Evolutionary conservation across 306 rosid species (phyloP).

Genomic region (Senna siamea): DNA sequence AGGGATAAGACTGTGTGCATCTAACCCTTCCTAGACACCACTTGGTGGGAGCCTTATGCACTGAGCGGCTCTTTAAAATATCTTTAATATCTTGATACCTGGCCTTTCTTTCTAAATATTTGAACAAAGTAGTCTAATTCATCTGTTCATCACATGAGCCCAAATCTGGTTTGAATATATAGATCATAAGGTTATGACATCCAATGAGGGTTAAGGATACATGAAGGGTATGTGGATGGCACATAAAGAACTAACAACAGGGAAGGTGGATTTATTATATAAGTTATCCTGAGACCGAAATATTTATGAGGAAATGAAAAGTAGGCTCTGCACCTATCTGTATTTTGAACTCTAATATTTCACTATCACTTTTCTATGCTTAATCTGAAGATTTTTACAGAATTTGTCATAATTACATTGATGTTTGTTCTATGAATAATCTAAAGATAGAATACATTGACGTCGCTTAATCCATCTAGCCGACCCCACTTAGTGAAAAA

Average conservation of each 20-base stretch:
- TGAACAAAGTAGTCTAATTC: neutral
- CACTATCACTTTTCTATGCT: neutral
- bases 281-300: neutral
- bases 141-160: neutral
- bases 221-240: neutral
- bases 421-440: slow-evolving; percentile 24
- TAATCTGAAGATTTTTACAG: neutral
- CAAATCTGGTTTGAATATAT: neutral
- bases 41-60: no score
- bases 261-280: neutral
- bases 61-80: neutral
- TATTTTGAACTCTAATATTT: neutral
- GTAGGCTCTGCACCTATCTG: neutral
- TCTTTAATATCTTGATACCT: neutral
- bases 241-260: neutral
- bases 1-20: no score
- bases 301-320: neutral
- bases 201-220: neutral
- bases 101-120: neutral
- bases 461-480: no score
- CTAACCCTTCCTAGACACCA: no score
- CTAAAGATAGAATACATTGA: no score
- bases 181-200: neutral
- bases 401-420: neutral
- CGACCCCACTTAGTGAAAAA: no score